phyloP scores from a whole-genome alignment of 306 rosid species.

The Trifolium pratense region DNA sequence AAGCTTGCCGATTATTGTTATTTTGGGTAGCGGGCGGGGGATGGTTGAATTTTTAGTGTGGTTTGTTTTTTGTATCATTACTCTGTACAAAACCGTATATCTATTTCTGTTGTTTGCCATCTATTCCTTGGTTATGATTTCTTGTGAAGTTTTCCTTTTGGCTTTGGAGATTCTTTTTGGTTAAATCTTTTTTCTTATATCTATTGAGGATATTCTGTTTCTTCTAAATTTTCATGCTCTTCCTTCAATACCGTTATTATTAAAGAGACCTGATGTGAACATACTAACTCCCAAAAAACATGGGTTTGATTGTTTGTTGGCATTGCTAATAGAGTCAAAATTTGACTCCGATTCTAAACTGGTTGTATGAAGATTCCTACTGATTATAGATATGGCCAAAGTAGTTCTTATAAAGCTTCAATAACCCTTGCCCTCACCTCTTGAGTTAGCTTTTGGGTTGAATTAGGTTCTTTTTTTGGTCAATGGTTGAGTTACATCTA shows the following conservation, averaged over 20 bases:
- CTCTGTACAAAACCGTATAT: neutral
- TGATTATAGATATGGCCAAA: neutral
- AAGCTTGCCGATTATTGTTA: neutral
- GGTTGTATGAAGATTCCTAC: neutral
- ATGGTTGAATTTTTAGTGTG: conserved; percentile 2
- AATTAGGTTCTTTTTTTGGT: neutral
- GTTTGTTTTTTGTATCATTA: neutral
- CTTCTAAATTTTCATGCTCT: neutral
- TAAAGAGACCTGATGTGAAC: neutral
- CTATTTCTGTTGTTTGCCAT: neutral
- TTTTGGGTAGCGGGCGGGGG: neutral
- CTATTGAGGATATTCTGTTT: neutral
- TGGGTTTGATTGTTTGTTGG: neutral
- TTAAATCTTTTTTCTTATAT: neutral
- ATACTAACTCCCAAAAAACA: neutral
- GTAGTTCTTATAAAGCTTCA: neutral
- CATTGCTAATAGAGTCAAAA: neutral
- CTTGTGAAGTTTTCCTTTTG: conserved; percentile 4
- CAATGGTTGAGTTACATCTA: neutral
- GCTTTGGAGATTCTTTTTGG: neutral
- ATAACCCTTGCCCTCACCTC: neutral
- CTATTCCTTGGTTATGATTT: neutral
- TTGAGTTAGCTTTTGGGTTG: neutral
- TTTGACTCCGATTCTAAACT: conserved; percentile 1
- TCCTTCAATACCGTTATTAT: neutral